Evolutionary conservation across 75 land plant genomes (phyloP).

Genomic region (Sequoia sempervirens): DNA sequence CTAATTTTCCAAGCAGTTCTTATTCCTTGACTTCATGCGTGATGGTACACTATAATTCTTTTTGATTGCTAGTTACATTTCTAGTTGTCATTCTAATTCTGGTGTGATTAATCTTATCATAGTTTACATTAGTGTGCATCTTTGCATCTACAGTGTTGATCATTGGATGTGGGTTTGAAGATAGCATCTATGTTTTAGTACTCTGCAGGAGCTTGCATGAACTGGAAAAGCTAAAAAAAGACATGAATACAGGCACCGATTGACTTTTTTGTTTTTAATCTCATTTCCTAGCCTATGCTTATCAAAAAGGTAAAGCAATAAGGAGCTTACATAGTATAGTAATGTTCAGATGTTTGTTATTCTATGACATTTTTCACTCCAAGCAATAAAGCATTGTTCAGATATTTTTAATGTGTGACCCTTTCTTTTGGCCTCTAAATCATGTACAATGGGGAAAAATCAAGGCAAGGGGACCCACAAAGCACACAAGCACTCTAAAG

Average conservation of each 20-base stretch:
- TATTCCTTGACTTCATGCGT: neutral
- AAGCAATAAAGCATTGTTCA: no score
- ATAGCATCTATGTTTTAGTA: neutral
- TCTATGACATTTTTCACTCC: no score
- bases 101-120: neutral
- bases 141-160: neutral
- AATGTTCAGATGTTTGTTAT: no score
- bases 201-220: neutral
- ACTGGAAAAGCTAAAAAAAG: no score
- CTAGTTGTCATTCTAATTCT: neutral
- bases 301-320: neutral
- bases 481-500: no score
- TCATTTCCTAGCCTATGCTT: neutral
- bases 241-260: no score
- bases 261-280: neutral
- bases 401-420: no score
- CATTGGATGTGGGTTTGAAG: neutral
- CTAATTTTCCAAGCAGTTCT: neutral
- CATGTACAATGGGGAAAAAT: no score
- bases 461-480: no score
- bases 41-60: neutral
- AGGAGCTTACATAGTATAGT: no score
- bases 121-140: neutral
- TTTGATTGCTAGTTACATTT: neutral
- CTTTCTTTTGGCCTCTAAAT: no score